These are phyloP conservation scores for Coniochaeta sp. DNA, from an alignment of 2,329 filamentous ascomycete species.

Conservation along the genomic window DNA sequence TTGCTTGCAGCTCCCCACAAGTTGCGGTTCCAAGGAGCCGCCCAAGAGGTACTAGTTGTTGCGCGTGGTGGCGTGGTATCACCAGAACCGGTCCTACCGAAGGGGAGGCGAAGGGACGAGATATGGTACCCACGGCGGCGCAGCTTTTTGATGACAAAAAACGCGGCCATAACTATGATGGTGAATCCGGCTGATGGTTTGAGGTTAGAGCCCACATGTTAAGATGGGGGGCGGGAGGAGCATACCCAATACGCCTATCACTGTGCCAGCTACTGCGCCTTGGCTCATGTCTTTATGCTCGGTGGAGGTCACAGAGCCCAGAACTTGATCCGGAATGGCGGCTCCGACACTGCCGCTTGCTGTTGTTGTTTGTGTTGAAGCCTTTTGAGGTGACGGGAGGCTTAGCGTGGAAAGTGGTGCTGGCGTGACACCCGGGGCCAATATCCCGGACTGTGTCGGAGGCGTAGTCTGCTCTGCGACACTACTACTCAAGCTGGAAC, in stretches of 20 bases:
- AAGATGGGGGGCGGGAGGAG: background rate
- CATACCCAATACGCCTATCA: background rate
- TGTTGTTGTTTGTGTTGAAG: background rate
- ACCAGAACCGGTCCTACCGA: background rate
- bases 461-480: background rate
- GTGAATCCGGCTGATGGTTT: background rate
- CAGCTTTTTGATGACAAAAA: background rate
- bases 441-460: background rate
- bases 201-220: background rate
- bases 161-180: background rate
- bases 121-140: background rate
- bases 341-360: background rate
- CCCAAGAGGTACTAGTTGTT: background rate
- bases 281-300: background rate
- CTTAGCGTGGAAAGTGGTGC: background rate
- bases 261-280: background rate
- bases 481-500: background rate
- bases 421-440: background rate
- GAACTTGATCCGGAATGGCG: background rate
- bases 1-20: background rate
- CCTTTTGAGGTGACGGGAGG: background rate
- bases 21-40: background rate
- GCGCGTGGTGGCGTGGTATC: background rate
- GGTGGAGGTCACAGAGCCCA: background rate
- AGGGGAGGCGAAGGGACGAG: background rate